Evolutionary conservation across 1,139 yeast species (phyloP).

Genomic region (Scheffersomyces illinoinensis): DNA sequence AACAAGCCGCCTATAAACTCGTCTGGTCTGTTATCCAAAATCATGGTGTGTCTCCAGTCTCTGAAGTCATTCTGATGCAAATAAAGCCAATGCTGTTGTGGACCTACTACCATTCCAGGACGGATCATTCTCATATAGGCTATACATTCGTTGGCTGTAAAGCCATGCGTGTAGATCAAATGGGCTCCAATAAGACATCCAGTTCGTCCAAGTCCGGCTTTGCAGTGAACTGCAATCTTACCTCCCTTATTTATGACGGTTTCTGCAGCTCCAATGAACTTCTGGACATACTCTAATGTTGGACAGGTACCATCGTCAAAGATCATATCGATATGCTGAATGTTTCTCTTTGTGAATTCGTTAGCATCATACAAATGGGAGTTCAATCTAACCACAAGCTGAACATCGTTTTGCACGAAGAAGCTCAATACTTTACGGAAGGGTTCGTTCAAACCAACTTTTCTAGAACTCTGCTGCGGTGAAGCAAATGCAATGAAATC

Average conservation of each 20-base stretch:
- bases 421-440: constrained; percentile 79
- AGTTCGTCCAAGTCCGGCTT: constrained; percentile 96
- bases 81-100: constrained; percentile 98
- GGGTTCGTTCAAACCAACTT: constrained; percentile 61
- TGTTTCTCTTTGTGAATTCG: constrained; percentile 81
- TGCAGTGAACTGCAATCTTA: constrained; percentile 95
- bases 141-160: constrained; percentile 95
- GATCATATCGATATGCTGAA: constrained; percentile 90
- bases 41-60: constrained; percentile 95
- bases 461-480: constrained; percentile 70
- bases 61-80: constrained; percentile 93
- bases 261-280: constrained; percentile 93
- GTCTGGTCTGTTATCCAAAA: constrained; percentile 70
- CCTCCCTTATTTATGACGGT: constrained; percentile 83
- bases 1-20: constrained; percentile 74
- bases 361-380: constrained; percentile 84
- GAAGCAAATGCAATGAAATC: constrained; percentile 98
- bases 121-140: constrained; percentile 94
- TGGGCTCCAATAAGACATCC: constrained; percentile 98
- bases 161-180: constrained; percentile 91
- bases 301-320: constrained; percentile 99
- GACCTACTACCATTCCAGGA: constrained; percentile 99
- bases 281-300: constrained; percentile 85
- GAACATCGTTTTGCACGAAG: constrained; percentile 72
- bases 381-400: constrained; percentile 86